phyloP scores from a whole-genome alignment of 1,284 basidiomycete genomes.

The Peniophora sp. region DNA sequence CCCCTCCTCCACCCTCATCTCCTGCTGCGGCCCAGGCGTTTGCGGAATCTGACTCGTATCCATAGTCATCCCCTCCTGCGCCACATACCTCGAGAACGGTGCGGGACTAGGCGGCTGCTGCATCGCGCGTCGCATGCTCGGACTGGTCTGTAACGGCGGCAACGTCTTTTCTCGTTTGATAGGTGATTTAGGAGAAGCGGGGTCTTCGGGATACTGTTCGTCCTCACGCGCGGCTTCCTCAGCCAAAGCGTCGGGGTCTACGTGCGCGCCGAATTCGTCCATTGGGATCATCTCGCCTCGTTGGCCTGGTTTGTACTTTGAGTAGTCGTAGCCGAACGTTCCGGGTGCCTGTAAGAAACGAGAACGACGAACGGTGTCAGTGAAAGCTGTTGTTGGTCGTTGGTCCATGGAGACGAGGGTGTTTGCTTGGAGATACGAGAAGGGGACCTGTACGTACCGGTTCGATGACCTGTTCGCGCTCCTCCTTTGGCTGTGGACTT shows the following conservation, averaged over 20 bases:
- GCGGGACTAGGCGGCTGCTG: constrained; percentile 38
- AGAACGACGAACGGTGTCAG: constrained; percentile 6
- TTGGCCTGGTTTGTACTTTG: constrained; percentile 46
- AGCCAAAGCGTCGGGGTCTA: constrained; percentile 12
- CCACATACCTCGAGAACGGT: constrained; percentile 50
- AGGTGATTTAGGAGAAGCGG: constrained; percentile 16
- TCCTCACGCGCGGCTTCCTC: constrained; percentile 8
- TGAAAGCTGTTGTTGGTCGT: no score
- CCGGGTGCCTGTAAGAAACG: constrained; percentile 54
- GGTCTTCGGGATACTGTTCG: constrained; percentile 13
- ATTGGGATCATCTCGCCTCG: constrained; percentile 44
- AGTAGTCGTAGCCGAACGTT: constrained; percentile 69
- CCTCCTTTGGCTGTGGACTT: constrained; percentile 42
- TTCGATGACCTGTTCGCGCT: constrained; percentile 27
- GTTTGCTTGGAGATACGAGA: constrained; percentile 7
- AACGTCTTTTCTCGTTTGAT: constrained; percentile 24
- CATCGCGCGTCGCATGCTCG: constrained; percentile 12
- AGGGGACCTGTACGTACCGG: constrained; percentile 38
- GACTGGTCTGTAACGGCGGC: constrained; percentile 7
- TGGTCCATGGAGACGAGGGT: no score
- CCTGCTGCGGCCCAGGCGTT: no score
- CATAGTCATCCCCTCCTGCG: constrained; percentile 6
- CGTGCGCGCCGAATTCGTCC: constrained; percentile 51
- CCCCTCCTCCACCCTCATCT: constrained; percentile 16
- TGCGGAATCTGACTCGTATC: constrained; percentile 3